Evolutionary conservation across 1,284 basidiomycete genomes (phyloP).

Genomic region (Ustilago xerochloae): DNA sequence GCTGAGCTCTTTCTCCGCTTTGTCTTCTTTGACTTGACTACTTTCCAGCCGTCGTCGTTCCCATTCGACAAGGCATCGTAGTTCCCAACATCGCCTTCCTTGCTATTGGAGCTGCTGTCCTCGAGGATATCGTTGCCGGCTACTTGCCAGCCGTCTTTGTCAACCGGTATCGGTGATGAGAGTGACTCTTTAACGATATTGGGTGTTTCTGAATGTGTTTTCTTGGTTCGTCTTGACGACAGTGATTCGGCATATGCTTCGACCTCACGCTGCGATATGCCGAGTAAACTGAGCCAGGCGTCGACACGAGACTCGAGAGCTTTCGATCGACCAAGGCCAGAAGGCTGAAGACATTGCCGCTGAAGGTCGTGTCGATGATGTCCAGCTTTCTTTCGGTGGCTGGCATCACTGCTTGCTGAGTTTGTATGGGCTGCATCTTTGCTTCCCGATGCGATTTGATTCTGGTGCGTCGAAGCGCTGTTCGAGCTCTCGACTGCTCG

Average conservation of each 20-base stretch:
- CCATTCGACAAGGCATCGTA: background rate
- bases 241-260: background rate
- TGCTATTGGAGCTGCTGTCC: too few relatives aligned
- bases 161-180: conserved; percentile 17
- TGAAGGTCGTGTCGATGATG: conserved; percentile 14
- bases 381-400: background rate
- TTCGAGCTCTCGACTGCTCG: background rate
- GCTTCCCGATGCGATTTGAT: background rate
- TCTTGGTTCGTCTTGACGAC: background rate
- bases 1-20: conserved; percentile 10
- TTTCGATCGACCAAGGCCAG: background rate
- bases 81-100: background rate
- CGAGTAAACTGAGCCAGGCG: conserved; percentile 23
- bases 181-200: background rate
- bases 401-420: too few relatives aligned
- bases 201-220: background rate
- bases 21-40: conserved; percentile 32
- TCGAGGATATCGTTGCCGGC: conserved; percentile 5
- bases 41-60: conserved; percentile 32
- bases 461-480: background rate
- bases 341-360: conserved; percentile 14
- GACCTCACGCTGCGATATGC: conserved; percentile 2
- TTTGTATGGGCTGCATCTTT: background rate
- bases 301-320: background rate
- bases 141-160: conserved; percentile 51